Conservation (phyloP, 192 early-diverging fungal species). For the Mortierella antarctica region DNA sequence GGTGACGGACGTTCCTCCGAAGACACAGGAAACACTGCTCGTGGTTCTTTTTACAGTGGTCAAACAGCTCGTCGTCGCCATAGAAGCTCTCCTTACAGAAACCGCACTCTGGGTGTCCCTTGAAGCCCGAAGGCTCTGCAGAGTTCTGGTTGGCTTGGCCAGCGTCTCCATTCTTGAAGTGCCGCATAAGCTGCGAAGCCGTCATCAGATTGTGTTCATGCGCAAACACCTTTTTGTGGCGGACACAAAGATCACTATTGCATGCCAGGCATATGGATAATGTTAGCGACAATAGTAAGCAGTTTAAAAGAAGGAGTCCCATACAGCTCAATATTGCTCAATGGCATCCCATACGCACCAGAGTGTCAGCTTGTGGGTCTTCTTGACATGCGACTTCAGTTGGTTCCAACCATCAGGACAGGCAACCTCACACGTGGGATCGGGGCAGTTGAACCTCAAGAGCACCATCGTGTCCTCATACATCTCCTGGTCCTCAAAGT, state of each 20-base stretch:
- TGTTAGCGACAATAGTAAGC: too few species aligned
- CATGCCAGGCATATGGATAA: neutral
- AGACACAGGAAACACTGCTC: conserved; percentile 95
- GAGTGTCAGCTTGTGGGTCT: conserved; percentile 77
- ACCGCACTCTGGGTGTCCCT: conserved; percentile 89
- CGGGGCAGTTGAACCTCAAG: conserved; percentile 90
- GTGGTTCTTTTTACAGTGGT: conserved; percentile 92
- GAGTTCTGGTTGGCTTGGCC: conserved; percentile 54
- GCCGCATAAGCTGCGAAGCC: conserved; percentile 75
- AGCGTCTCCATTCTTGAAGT: conserved; percentile 78
- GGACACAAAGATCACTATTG: conserved; percentile 85
- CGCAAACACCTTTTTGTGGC: conserved; percentile 92
- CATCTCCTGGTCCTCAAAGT: conserved; percentile 81
- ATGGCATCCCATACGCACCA: conserved; percentile 66
- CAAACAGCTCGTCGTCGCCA: conserved; percentile 93
- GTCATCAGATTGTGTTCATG: conserved; percentile 93
- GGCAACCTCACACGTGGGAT: conserved; percentile 76
- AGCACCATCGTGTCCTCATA: conserved; percentile 78
- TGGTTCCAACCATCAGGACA: conserved; percentile 85
- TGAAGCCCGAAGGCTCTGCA: conserved; percentile 71
- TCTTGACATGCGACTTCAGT: conserved; percentile 84
- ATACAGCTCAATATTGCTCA: neutral
- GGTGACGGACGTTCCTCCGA: conserved; percentile 77
- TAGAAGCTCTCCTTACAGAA: conserved; percentile 90
- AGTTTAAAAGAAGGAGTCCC: neutral